A percentile compares a stretch with the other conserved stretches of the same genome.
These are phyloP conservation scores for Flaveria ramosissima DNA, from an alignment of 129 eudicot species.

Conservation along the genomic window DNA sequence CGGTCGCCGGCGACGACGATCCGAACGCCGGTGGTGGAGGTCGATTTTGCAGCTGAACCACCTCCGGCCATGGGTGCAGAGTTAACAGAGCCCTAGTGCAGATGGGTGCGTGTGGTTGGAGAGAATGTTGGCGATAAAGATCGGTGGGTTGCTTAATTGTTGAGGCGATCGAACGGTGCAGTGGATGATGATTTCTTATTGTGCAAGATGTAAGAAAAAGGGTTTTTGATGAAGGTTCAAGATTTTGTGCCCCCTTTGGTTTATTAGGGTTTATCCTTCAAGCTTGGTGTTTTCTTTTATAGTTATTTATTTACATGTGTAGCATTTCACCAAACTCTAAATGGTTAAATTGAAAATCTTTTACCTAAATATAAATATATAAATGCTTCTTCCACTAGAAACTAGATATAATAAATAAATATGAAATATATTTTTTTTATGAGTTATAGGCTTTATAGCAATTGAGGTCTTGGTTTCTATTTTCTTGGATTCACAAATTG, in stretches of 20 bases:
- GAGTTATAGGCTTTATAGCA: no score
- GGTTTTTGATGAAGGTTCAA: slow-evolving; percentile 26
- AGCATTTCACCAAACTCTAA: not conserved
- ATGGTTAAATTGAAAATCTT: not conserved
- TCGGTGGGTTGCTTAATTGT: slow-evolving; percentile 15
- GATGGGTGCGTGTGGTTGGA: not conserved
- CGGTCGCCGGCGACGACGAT: slow-evolving; percentile 93
- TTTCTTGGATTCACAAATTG: not conserved
- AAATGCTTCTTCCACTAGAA: no score
- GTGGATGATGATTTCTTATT: not conserved
- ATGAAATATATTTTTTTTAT: no score
- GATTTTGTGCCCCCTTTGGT: slow-evolving; percentile 14
- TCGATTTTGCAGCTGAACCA: slow-evolving; percentile 35
- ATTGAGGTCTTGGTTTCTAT: not conserved
- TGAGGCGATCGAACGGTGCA: slow-evolving; percentile 6
- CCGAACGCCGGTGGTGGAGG: slow-evolving; percentile 46
- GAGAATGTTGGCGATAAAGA: not conserved
- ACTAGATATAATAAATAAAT: no score
- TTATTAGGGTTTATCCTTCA: slow-evolving; percentile 33
- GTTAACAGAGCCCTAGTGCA: not conserved
- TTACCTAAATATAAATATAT: no score
- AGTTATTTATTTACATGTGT: not conserved
- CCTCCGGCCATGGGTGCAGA: slow-evolving; percentile 51
- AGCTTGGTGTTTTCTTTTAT: not conserved
- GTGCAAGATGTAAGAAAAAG: slow-evolving; percentile 6